Base-by-base conservation (phyloP, 2,329 filamentous ascomycete genomes). In the Penicillium hesseltinei region DNA sequence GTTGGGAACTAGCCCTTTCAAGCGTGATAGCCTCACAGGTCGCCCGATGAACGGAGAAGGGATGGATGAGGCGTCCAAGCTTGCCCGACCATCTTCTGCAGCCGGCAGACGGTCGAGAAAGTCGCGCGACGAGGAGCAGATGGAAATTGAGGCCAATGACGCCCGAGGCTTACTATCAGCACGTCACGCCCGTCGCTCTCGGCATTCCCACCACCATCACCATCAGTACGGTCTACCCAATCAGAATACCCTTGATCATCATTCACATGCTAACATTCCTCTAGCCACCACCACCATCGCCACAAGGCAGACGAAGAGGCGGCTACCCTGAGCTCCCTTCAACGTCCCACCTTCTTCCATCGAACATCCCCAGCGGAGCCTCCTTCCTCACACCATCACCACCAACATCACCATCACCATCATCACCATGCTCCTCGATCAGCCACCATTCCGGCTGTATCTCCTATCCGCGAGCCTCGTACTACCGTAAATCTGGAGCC, bases 91-190 rank as follows among this genome's bases (percentile, higher is more conserved):
- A 38, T 66, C 69, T 13, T 79, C 78, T 5, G 77, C 78, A 10
- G 80, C 83, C 44, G 82, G 81, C 42, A 86, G 86, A 69, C 82
- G 87, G 56, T 81, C 73, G 23, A 71, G 90, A 60, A 90, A 91
- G 72, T 78, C 87, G 2, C 91, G 91, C 69, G 90, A 96, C 52
- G 91, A 94, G 44, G 88, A 91, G 31, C 84, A 82, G 61, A 80
- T 80, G 33, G 91, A 85, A 43, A 73, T 86, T 59, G 90, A 94
- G 57, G 85, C 85, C 56, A 84, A 80, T 56, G 83, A 82, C 35
- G 87, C 86, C 27, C 80, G 85, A 64, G 78, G 79, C 13, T 87
- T 88, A 2, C 69, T 80, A 43, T 82, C 83, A 57, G 75, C 80
- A 55, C 90, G 92, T 69, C 86, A 87, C 59, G 73, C 82, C 54